Base-by-base conservation (phyloP, 225 moss, liverwort and hornwort species). In the Antitrichia curtipendula region DNA sequence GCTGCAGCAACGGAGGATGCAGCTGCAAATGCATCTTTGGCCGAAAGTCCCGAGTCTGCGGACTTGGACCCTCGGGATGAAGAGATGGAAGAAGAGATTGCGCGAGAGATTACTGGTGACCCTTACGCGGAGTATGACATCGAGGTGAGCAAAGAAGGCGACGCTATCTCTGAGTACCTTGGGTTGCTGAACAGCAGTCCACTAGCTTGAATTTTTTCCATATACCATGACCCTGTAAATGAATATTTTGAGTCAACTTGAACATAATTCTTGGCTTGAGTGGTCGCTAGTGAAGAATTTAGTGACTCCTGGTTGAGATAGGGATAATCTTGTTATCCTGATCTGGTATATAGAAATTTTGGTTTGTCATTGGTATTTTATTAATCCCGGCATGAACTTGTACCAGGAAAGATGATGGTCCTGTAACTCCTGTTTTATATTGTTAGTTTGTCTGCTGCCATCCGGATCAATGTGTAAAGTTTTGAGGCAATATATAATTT, bases 51-150 rank as follows among this genome's bases (percentile, higher is more conserved):
- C 29, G 90, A 82, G 14, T 93, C 93, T 29, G 68, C 54, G 40
- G 91, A 93, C 56, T 80, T 87, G 18, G 94, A 88, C 23, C 76
- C 90, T 56, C 92, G 96, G 38, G 96, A 97, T 50, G 95, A 96
- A 87, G 98, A 96, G 91, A 98, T 97, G 98, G 97, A 98, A 90
- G 91, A 94, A 49, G 97, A 98, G 71, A 96, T 98, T 85, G 97
- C 97, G 20, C 89, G 91, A 41, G 94, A 93, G 54, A 86, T 97
- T 45, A 94, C 96, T 9, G 97, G 97, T 21, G 98, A 97, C 87
- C 92, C 96, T 52, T 91, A 95, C 40, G 95, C 95, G 64, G 97
- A 97, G 89, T 98, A 98, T 84, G 97, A 98, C 83, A 95, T 98
- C 86, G 97, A 98, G 86, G 93, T 98, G 74, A 90, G 90, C 78